These are phyloP conservation scores for Cyanidium caldarium DNA, from an alignment of 23 red algal species.

Conservation along the genomic window DNA sequence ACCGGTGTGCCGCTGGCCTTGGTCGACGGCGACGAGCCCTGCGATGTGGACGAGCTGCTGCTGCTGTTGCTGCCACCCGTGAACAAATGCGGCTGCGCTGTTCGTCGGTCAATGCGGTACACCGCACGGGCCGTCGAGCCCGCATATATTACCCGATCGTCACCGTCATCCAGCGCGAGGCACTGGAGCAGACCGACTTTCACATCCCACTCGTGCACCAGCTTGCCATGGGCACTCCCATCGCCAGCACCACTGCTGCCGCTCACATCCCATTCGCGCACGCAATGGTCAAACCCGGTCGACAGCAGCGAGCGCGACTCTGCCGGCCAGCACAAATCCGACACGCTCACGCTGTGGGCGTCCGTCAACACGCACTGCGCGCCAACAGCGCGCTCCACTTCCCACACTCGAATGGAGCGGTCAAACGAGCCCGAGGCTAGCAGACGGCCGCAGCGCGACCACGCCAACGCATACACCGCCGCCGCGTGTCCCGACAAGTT, in stretches of 20 bases:
- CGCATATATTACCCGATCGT: constrained; percentile 23
- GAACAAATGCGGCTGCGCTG: too few relatives aligned
- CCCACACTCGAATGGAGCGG: constrained; percentile 38
- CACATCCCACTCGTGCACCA: constrained; percentile 3
- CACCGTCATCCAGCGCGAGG: constrained; percentile 18
- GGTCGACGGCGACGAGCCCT: too few relatives aligned
- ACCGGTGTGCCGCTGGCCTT: too few relatives aligned
- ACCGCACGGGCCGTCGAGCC: constrained; percentile 26
- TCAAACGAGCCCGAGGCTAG: constrained; percentile 52
- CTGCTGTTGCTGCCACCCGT: too few relatives aligned
- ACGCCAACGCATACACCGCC: constrained; percentile 49
- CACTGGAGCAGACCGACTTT: constrained; percentile 36
- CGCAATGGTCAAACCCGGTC: constrained; percentile 31
- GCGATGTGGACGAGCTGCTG: background rate
- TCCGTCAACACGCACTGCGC: constrained; percentile 1
- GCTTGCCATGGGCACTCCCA: background rate
- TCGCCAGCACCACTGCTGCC: background rate
- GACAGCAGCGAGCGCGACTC: constrained; percentile 21
- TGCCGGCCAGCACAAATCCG: constrained; percentile 38
- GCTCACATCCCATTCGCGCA: constrained; percentile 43
- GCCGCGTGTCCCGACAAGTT: constrained; percentile 38
- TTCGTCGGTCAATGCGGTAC: constrained; percentile 42
- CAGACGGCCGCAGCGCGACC: constrained; percentile 32
- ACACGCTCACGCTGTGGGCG: constrained; percentile 32
- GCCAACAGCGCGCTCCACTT: constrained; percentile 17